phyloP scores from a whole-genome alignment of 495 filamentous ascomycete species.

The Letharia columbiana region DNA sequence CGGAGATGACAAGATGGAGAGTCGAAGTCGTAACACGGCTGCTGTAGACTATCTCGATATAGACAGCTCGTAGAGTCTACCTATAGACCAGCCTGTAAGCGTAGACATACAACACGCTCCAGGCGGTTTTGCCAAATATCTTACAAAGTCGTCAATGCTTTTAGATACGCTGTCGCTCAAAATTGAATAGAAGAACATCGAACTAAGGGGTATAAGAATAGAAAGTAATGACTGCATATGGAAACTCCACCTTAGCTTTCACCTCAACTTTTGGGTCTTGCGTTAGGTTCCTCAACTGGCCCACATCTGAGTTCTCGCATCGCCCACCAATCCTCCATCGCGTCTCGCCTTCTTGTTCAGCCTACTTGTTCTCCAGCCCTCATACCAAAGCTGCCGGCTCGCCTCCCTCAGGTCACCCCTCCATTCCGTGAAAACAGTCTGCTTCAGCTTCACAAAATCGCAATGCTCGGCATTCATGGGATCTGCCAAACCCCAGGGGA shows the following conservation, averaged over 20 bases:
- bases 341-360: conserved; percentile 38
- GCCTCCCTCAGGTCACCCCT: conserved; percentile 81
- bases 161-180: conserved; percentile 4
- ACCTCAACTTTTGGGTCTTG: not conserved
- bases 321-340: conserved; percentile 16
- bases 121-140: not conserved
- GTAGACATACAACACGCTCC: conserved; percentile 6
- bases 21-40: not conserved
- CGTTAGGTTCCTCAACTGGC: not conserved
- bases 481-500: conserved; percentile 95
- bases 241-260: conserved; percentile 1
- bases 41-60: not conserved
- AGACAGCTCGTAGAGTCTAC: not conserved
- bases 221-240: conserved; percentile 10
- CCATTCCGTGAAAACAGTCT: conserved; percentile 91
- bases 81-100: conserved; percentile 1
- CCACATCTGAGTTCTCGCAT: conserved; percentile 12
- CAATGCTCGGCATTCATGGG: conserved; percentile 86
- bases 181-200: not conserved
- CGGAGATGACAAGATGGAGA: not conserved
- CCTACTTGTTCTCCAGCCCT: conserved; percentile 82
- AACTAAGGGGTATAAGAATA: conserved; percentile 20
- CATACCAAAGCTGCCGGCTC: conserved; percentile 90
- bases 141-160: conserved; percentile 10
- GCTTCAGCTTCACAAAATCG: conserved; percentile 85